Percentiles rank a stretch among this genome's conserved stretches.
phyloP scores from a whole-genome alignment of 495 filamentous ascomycete species.

The Penicillium flavigenum region DNA sequence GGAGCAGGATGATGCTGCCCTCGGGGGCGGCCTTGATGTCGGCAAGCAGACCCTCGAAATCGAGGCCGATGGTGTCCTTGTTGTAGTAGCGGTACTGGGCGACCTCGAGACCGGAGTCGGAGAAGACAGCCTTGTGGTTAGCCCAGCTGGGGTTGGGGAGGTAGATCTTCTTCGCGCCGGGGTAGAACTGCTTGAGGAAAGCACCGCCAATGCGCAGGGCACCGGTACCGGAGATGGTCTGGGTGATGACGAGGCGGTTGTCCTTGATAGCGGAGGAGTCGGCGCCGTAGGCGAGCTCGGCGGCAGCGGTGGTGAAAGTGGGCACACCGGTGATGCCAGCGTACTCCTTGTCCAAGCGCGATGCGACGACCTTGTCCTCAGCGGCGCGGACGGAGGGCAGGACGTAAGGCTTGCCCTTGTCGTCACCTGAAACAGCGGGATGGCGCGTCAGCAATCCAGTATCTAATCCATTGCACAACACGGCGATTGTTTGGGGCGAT shows the following conservation, averaged over 20 bases:
- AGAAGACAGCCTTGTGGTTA: constrained; percentile 96
- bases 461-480: constrained; percentile 5
- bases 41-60: constrained; percentile 89
- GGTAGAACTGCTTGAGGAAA: constrained; percentile 89
- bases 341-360: constrained; percentile 90
- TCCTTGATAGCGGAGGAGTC: constrained; percentile 71
- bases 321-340: constrained; percentile 95
- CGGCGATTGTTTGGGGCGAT: neutral
- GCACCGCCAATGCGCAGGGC: constrained; percentile 91
- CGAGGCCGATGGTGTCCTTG: constrained; percentile 96
- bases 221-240: constrained; percentile 97
- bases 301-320: constrained; percentile 88
- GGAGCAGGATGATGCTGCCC: constrained; percentile 85
- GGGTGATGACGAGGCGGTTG: constrained; percentile 85
- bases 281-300: constrained; percentile 83
- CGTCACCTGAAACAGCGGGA: constrained; percentile 60
- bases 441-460: constrained; percentile 2
- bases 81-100: constrained; percentile 98
- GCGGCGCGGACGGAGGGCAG: constrained; percentile 88
- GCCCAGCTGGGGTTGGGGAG: constrained; percentile 96
- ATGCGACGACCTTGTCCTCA: constrained; percentile 79
- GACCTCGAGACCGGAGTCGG: constrained; percentile 84
- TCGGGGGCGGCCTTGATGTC: constrained; percentile 89
- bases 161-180: constrained; percentile 88
- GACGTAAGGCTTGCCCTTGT: constrained; percentile 95